Evolutionary conservation across 192 early-diverging fungal species (phyloP).

Genomic region (Chytriomyces hyalinus): DNA sequence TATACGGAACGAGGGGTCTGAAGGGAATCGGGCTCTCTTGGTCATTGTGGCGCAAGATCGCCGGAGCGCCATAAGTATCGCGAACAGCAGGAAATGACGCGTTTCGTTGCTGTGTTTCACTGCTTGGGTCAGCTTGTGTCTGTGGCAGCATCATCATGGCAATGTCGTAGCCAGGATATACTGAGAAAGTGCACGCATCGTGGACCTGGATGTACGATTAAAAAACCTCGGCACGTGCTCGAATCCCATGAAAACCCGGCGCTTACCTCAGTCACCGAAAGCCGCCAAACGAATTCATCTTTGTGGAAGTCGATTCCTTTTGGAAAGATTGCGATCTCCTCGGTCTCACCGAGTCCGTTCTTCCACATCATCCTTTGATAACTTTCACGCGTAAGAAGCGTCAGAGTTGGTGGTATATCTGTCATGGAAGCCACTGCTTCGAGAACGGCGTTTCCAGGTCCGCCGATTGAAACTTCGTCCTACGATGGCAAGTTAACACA

Average conservation of each 20-base stretch:
- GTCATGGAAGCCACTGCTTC: slow-evolving; percentile 2
- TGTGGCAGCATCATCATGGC: slow-evolving; percentile 45
- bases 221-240: no score
- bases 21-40: slow-evolving; percentile 52
- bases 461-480: background rate
- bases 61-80: slow-evolving; percentile 43
- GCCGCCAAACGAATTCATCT: slow-evolving; percentile 66
- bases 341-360: slow-evolving; percentile 66
- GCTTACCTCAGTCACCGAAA: slow-evolving; percentile 46
- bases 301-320: slow-evolving; percentile 43
- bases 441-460: slow-evolving; percentile 15
- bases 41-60: slow-evolving; percentile 60
- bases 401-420: slow-evolving; percentile 16
- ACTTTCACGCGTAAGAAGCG: slow-evolving; percentile 24
- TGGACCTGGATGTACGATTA: background rate
- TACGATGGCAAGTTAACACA: no score
- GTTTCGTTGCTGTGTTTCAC: background rate
- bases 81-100: slow-evolving; percentile 10
- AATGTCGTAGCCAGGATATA: slow-evolving; percentile 66
- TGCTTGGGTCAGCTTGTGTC: background rate
- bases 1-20: slow-evolving; percentile 63
- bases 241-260: background rate
- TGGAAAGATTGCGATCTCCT: slow-evolving; percentile 64
- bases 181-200: slow-evolving; percentile 56
- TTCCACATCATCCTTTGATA: slow-evolving; percentile 58